Evolutionary conservation across 805 yeast species (phyloP), one percentile per base, ranked within the genome.

Genomic region (Sungouiella thailandica): DNA sequence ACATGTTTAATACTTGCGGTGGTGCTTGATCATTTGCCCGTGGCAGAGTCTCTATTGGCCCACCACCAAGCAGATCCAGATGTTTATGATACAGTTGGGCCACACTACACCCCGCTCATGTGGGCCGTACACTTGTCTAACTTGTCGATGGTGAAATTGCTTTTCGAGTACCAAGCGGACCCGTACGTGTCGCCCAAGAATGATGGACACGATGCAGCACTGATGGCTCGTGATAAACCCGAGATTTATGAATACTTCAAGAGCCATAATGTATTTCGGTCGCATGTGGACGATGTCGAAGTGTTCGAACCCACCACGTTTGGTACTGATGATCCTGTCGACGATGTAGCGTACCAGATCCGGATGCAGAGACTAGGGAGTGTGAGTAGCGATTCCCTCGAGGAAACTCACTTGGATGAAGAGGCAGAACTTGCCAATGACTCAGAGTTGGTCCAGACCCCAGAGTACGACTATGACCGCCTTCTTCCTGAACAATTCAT

Each of bases 81-180:
- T 46, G 44, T 60, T 23, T 48, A 56, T 7, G 89, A 81, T 45
- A 58, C 66, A 2, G 35, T 74, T 15, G 52, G 73, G 16, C 40
- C 44, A 24, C 67, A 73, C 2, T 78, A 76, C 55, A 72, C 86
- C 0, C 86, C 96, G 8, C 56, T 84, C 28, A 85, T 84, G 93
- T 86, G 95, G 95, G 89, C 94, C 1, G 76, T 85, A 3, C 72
- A 78, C 45, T 67, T 80, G 44, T 72, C 77, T 34, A 74, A 76
- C 34, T 55, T 72, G 38, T 67, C 70, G 9, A 67, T 81, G 28
- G 78, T 76, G 11, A 71, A 74, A 29, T 58, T 70, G 35, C 59
- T 86, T 38, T 56, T 87, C 34, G 74, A 75, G 27, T 67, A 68
- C 37, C 83, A 80, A 23, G 90, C 89, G 0, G 82, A 80, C 39